phyloP scores from a whole-genome alignment of 441 rosid genomes.

The Populus hybrid region DNA sequence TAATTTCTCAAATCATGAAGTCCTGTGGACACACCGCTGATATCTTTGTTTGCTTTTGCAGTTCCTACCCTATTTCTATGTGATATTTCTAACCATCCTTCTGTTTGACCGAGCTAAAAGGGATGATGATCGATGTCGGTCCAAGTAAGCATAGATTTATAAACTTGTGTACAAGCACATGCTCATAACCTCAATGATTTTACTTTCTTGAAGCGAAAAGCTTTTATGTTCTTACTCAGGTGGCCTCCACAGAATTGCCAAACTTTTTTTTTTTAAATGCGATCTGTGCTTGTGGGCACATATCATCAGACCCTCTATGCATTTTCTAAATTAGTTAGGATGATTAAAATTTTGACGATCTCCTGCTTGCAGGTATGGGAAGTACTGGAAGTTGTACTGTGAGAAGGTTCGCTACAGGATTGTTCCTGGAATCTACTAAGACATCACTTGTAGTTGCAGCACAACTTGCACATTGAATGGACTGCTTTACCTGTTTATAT shows the following conservation, averaged over 20 bases:
- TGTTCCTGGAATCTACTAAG: slow-evolving; percentile 81
- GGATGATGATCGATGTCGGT: slow-evolving; percentile 85
- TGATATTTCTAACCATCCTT: slow-evolving; percentile 78
- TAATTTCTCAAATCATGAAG: not conserved
- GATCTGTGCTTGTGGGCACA: not conserved
- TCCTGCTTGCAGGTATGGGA: slow-evolving; percentile 68
- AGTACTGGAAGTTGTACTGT: slow-evolving; percentile 84
- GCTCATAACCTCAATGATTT: not conserved
- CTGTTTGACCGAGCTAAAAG: slow-evolving; percentile 91
- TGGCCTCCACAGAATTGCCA: not conserved
- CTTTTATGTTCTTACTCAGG: not conserved
- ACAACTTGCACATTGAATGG: not conserved
- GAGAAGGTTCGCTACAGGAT: slow-evolving; percentile 71
- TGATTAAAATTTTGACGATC: slow-evolving; percentile 2
- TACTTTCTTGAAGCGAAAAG: not conserved
- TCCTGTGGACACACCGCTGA: not conserved
- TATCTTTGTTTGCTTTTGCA: slow-evolving; percentile 29
- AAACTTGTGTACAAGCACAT: not conserved
- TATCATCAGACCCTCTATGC: not conserved
- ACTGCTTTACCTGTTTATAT: not conserved
- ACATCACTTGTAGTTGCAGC: not conserved
- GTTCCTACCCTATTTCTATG: slow-evolving; percentile 93
- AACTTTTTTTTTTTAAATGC: not conserved
- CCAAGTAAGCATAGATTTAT: slow-evolving; percentile 64
- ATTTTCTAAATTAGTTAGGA: not conserved